These are phyloP conservation scores for Flagelloscypha sp. DNA, from an alignment of 768 basidiomycete genomes.

Conservation along the genomic window DNA sequence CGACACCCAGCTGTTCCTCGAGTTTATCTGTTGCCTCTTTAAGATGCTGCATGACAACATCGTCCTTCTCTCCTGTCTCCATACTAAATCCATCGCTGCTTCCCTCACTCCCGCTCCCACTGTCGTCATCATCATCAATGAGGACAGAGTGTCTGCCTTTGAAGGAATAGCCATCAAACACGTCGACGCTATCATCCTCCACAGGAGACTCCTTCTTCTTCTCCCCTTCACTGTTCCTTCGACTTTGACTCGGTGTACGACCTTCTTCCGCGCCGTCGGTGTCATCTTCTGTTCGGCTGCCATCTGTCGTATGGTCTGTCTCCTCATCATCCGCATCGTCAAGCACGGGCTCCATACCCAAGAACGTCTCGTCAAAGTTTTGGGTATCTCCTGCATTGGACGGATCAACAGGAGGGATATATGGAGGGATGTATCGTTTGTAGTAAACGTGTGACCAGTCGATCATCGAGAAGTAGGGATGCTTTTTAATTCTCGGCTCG, in stretches of 20 bases:
- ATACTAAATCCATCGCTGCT: no score
- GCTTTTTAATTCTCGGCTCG: constrained; percentile 88
- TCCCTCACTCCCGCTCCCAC: constrained; percentile 34
- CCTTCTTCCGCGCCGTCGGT: constrained; percentile 62
- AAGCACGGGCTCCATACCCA: constrained; percentile 90
- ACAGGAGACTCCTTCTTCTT: constrained; percentile 14
- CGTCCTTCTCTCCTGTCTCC: constrained; percentile 37
- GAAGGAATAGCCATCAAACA: constrained; percentile 94
- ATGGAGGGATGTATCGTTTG: constrained; percentile 91
- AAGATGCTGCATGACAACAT: constrained; percentile 11
- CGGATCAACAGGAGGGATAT: constrained; percentile 87
- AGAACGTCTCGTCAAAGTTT: constrained; percentile 96
- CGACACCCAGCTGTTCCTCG: constrained; percentile 8
- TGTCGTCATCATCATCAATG: constrained; percentile 63
- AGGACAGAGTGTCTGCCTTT: constrained; percentile 78
- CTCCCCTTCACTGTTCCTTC: no score
- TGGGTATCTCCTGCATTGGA: constrained; percentile 91
- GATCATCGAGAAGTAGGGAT: constrained; percentile 95
- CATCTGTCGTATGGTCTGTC: constrained; percentile 37
- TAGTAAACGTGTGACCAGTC: constrained; percentile 93
- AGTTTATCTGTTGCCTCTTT: no score
- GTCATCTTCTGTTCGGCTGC: constrained; percentile 61
- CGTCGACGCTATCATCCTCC: constrained; percentile 54
- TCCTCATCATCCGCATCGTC: constrained; percentile 63
- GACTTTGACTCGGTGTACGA: no score